These are phyloP conservation scores for Thielaviopsis musarum DNA, from an alignment of 2,329 filamentous ascomycete species.

Conservation along the genomic window DNA sequence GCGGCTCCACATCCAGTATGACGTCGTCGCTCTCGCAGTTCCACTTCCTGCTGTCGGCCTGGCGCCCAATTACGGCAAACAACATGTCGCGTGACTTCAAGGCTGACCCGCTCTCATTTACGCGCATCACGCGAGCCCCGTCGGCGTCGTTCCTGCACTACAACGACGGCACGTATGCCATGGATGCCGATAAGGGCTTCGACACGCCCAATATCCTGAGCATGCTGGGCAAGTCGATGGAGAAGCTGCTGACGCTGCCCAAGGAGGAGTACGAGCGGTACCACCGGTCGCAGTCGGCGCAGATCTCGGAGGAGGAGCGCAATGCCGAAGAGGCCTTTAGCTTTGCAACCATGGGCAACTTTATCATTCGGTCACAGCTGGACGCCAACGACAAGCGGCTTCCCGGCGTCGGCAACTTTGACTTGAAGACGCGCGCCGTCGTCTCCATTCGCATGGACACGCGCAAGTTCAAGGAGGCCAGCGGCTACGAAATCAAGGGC, in stretches of 20 bases:
- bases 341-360: constrained; percentile 71
- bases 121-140: constrained; percentile 53
- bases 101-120: constrained; percentile 48
- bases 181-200: constrained; percentile 89
- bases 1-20: constrained; percentile 95
- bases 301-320: constrained; percentile 55
- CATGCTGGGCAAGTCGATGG: constrained; percentile 89
- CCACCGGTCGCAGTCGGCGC: constrained; percentile 47
- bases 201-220: constrained; percentile 74
- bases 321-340: constrained; percentile 65
- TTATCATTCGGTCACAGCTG: constrained; percentile 87
- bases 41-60: constrained; percentile 75
- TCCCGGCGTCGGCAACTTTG: constrained; percentile 85
- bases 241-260: constrained; percentile 76
- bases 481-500: constrained; percentile 72
- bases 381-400: constrained; percentile 77
- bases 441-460: constrained; percentile 83
- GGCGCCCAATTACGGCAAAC: constrained; percentile 52
- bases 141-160: constrained; percentile 67
- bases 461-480: constrained; percentile 49
- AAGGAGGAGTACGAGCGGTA: constrained; percentile 78
- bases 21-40: constrained; percentile 76
- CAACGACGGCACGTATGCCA: constrained; percentile 75
- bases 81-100: constrained; percentile 53
- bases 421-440: constrained; percentile 88